These are phyloP conservation scores for Aspergillus incahuasiensis DNA, from an alignment of 495 filamentous ascomycete genomes.

Conservation along the genomic window DNA sequence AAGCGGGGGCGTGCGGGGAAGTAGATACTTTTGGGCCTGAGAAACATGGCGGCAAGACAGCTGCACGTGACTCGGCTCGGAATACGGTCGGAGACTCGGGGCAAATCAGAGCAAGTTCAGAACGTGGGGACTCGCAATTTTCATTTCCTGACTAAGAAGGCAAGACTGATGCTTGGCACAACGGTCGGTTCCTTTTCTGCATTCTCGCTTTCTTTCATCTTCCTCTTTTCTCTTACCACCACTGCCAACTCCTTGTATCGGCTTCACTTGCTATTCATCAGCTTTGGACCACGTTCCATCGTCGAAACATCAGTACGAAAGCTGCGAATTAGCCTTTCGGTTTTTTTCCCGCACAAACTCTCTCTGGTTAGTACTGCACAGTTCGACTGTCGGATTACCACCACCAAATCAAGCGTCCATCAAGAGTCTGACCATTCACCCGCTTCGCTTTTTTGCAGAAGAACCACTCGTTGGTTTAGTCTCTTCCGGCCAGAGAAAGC, in stretches of 20 bases:
- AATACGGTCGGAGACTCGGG: not conserved
- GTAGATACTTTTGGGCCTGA: not conserved
- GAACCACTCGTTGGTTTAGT: constrained; percentile 36
- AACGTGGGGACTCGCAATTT: not conserved
- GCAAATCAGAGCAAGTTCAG: not conserved
- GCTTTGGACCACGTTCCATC: constrained; percentile 12
- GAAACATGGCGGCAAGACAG: not conserved
- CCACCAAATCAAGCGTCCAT: constrained; percentile 17
- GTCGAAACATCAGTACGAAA: constrained; percentile 4
- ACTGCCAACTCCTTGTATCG: constrained; percentile 4
- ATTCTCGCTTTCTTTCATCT: constrained; percentile 9
- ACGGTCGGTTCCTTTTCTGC: constrained; percentile 14
- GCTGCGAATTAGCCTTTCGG: constrained; percentile 13
- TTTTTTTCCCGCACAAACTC: constrained; percentile 5
- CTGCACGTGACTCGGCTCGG: not conserved
- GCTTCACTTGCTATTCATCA: constrained; percentile 13
- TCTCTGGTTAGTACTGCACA: constrained; percentile 22
- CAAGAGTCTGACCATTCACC: constrained; percentile 23
- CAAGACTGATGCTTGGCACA: constrained; percentile 11
- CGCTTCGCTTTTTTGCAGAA: constrained; percentile 13
- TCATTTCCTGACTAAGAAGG: constrained; percentile 4
- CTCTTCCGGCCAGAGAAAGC: constrained; percentile 36
- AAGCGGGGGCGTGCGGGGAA: constrained; percentile 5
- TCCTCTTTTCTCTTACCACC: constrained; percentile 14
- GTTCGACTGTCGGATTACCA: constrained; percentile 13